Evolutionary conservation across 1,284 basidiomycete species (phyloP).

Genomic region (Leccinum pachyderme): DNA sequence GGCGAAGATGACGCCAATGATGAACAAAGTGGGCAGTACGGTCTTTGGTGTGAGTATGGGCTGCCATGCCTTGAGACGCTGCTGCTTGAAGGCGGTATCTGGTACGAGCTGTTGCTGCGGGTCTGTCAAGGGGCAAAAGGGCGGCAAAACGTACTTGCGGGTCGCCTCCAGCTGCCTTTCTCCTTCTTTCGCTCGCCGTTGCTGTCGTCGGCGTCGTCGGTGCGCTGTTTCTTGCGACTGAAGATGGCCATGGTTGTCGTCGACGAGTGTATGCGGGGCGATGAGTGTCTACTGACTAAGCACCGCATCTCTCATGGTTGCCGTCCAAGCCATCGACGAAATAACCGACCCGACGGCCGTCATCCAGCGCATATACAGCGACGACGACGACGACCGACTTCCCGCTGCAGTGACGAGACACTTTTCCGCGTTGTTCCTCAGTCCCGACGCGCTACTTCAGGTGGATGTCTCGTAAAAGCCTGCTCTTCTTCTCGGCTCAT

Average conservation of each 20-base stretch:
- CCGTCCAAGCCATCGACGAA: conserved; percentile 48
- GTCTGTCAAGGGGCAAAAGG: conserved; percentile 14
- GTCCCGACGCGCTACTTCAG: conserved; percentile 41
- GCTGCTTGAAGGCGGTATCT: conserved; percentile 99
- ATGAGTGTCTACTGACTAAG: conserved; percentile 12
- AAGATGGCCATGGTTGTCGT: conserved; percentile 52
- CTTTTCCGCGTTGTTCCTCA: conserved; percentile 47
- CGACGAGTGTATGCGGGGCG: conserved; percentile 1
- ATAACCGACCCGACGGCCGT: conserved; percentile 46
- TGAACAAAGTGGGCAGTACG: conserved; percentile 93
- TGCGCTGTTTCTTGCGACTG: conserved; percentile 47
- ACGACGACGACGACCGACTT: conserved; percentile 34
- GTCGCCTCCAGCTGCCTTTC: conserved; percentile 83
- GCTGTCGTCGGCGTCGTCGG: conserved; percentile 38
- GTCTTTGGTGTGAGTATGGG: conserved; percentile 98
- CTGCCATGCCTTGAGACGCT: conserved; percentile 99
- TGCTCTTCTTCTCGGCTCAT: neutral
- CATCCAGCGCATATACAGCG: conserved; percentile 45
- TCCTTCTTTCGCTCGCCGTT: conserved; percentile 64
- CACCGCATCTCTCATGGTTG: conserved; percentile 45
- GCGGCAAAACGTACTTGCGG: conserved; percentile 71
- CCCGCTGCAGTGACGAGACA: conserved; percentile 47
- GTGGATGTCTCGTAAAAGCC: conserved; percentile 26
- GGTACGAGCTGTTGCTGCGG: conserved; percentile 16
- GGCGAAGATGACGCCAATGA: conserved; percentile 92